Percentiles rank a stretch among this genome's conserved stretches.
Evolutionary conservation across 805 yeast species (phyloP).

Genomic region (Tetrapisispora namnaoensis): DNA sequence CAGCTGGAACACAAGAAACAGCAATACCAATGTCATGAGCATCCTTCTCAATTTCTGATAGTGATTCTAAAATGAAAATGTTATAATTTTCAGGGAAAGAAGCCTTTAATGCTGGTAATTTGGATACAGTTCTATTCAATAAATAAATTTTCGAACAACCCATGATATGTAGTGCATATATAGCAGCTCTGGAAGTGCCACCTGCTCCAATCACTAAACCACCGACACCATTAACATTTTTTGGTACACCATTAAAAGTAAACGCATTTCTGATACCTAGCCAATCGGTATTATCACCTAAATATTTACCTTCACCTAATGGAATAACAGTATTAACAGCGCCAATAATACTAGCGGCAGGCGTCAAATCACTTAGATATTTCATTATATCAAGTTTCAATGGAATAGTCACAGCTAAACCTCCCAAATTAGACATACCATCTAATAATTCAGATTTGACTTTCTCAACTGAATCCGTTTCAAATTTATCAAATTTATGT

Average conservation of each 20-base stretch:
- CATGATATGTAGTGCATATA: slow-evolving; percentile 68
- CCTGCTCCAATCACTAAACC: slow-evolving; percentile 95
- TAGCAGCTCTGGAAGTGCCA: slow-evolving; percentile 94
- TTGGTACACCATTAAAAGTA: slow-evolving; percentile 49
- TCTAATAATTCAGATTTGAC: slow-evolving; percentile 45
- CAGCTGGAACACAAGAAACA: slow-evolving; percentile 80
- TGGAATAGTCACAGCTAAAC: slow-evolving; percentile 94
- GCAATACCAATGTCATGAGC: slow-evolving; percentile 43
- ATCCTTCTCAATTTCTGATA: slow-evolving; percentile 34
- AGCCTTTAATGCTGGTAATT: slow-evolving; percentile 47
- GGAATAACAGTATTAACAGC: slow-evolving; percentile 86
- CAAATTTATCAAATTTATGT: slow-evolving; percentile 55
- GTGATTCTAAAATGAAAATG: slow-evolving; percentile 45
- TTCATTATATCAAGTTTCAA: slow-evolving; percentile 72
- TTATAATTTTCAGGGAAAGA: slow-evolving; percentile 53
- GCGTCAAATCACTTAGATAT: slow-evolving; percentile 53
- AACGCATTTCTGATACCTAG: slow-evolving; percentile 72
- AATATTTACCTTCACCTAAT: slow-evolving; percentile 37
- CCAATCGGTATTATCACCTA: slow-evolving; percentile 96
- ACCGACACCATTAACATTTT: slow-evolving; percentile 30
- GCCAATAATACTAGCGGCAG: slow-evolving; percentile 76
- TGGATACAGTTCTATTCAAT: slow-evolving; percentile 68
- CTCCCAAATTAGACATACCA: slow-evolving; percentile 55
- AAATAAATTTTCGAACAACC: slow-evolving; percentile 73
- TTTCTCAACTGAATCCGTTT: slow-evolving; percentile 50